Percentiles rank a stretch among this genome's conserved stretches.
These are phyloP conservation scores for Borovskyia barvae DNA, from an alignment of 208 protist species.

Conservation along the genomic window DNA sequence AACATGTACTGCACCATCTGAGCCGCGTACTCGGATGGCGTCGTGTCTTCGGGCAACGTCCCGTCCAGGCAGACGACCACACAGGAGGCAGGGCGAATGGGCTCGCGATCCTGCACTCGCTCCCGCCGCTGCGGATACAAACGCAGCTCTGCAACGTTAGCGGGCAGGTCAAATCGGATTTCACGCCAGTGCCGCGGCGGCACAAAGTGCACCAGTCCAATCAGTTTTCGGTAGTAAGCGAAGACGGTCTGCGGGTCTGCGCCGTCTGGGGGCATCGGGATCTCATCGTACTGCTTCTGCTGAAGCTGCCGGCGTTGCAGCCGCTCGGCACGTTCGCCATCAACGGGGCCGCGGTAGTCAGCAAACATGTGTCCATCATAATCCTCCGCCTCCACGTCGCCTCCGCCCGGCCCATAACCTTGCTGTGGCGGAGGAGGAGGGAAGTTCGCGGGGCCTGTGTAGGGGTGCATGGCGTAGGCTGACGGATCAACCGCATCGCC, in stretches of 20 bases:
- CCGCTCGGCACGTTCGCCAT: slow-evolving; percentile 16
- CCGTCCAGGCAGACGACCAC: slow-evolving; percentile 68
- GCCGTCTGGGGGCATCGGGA: slow-evolving; percentile 11
- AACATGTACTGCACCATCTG: slow-evolving; percentile 83
- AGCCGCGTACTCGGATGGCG: slow-evolving; percentile 57
- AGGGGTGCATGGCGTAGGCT: too few relatives aligned
- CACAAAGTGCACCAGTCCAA: slow-evolving; percentile 43
- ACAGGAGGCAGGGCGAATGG: slow-evolving; percentile 45
- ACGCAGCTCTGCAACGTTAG: slow-evolving; percentile 68
- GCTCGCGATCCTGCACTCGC: slow-evolving; percentile 39
- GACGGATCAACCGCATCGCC: too few relatives aligned
- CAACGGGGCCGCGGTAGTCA: slow-evolving; percentile 24
- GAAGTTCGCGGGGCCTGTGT: too few relatives aligned
- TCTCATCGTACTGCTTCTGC: slow-evolving; percentile 27
- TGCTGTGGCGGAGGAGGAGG: not conserved
- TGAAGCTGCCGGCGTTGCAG: slow-evolving; percentile 10
- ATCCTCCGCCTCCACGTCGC: slow-evolving; percentile 1
- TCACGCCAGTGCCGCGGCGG: slow-evolving; percentile 71
- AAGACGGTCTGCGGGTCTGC: slow-evolving; percentile 32
- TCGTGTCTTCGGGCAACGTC: slow-evolving; percentile 54
- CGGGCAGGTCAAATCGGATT: slow-evolving; percentile 72
- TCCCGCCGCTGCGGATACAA: slow-evolving; percentile 60
- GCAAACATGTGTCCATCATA: slow-evolving; percentile 18
- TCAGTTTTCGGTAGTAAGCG: slow-evolving; percentile 50
- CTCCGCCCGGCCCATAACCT: not conserved